Base-by-base conservation (phyloP, 2,329 filamentous ascomycete genomes). In the Westerdykella sp. region DNA sequence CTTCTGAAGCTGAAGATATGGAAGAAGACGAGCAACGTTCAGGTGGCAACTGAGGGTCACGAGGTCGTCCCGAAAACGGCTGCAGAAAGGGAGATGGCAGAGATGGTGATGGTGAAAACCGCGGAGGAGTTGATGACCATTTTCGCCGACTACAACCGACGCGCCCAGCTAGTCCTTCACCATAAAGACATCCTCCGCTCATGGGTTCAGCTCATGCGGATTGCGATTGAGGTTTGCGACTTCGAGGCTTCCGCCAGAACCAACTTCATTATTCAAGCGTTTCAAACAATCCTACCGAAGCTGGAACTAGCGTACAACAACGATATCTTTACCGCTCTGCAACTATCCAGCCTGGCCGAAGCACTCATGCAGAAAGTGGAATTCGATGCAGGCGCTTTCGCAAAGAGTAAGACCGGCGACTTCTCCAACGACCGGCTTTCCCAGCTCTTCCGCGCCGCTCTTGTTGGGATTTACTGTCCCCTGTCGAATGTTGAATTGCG, bases 241-340 rank as follows among this genome's bases (percentile, higher is more conserved):
- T 84, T 95, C 61, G 84, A 86, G 46, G 78, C 80, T 41, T 79
- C 79, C 1, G 79, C 78, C 23, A 84, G 84, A 58, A 83, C 83
- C 5, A 80, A 84, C 0, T 90, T 96, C 62, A 82, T 95, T 43
- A 70, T 97, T 10, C 88, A 95, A 62, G 83, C 86, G 0, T 74
- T 98, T 5, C 90, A 97, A 60, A 79, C 91, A 12, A 85, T 94
- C 39, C 75, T 96, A 6, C 90, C 93, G 0, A 94, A 88, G 50
- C 77, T 98, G 11, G 91, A 97, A 61, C 77, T 77, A 14, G 84
- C 85, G 39, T 81, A 87, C 43, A 75, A 79, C 5, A 80, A 85
- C 9, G 81, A 84, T 43, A 74, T 83, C 1, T 73, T 75, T 12
- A 83, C 89, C 42, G 85, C 87, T 3, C 71, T 84, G 21, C 83